Conservation (phyloP, 2,329 filamentous ascomycete genomes). For the Epichloe scottii region DNA sequence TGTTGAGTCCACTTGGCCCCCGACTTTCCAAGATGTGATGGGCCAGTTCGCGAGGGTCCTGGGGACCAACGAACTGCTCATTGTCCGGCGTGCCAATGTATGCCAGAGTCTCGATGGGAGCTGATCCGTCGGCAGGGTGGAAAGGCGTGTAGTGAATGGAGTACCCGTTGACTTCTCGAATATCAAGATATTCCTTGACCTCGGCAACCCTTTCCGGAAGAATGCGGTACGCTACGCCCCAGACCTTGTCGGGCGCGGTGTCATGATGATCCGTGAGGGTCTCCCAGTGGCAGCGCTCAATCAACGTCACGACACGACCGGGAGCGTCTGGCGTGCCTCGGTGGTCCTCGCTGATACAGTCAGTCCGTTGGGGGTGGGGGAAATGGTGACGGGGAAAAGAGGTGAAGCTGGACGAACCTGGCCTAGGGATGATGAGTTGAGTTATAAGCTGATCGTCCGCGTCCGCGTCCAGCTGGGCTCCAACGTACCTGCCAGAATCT, state of each 20-base stretch:
- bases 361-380: background rate
- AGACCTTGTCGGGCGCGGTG: slow-evolving; percentile 54
- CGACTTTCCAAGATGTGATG: slow-evolving; percentile 64
- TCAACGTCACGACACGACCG: slow-evolving; percentile 85
- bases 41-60: slow-evolving; percentile 66
- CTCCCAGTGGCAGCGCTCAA: slow-evolving; percentile 73
- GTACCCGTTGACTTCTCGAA: slow-evolving; percentile 96
- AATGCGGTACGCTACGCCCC: slow-evolving; percentile 90
- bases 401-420: slow-evolving; percentile 1
- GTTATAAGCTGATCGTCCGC: background rate
- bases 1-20: slow-evolving; percentile 81
- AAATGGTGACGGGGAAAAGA: background rate
- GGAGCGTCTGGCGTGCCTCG: slow-evolving; percentile 79
- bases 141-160: slow-evolving; percentile 86
- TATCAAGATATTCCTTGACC: slow-evolving; percentile 83
- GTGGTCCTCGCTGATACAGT: slow-evolving; percentile 65
- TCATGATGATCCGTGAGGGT: slow-evolving; percentile 57
- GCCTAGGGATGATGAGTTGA: slow-evolving; percentile 1
- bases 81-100: slow-evolving; percentile 94
- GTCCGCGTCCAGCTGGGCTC: no score
- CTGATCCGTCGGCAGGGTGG: slow-evolving; percentile 33
- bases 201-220: slow-evolving; percentile 57
- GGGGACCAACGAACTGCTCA: slow-evolving; percentile 77
- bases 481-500: slow-evolving; percentile 97
- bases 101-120: slow-evolving; percentile 49